Conservation (phyloP, 768 basidiomycete species). For the Mycena metata region DNA sequence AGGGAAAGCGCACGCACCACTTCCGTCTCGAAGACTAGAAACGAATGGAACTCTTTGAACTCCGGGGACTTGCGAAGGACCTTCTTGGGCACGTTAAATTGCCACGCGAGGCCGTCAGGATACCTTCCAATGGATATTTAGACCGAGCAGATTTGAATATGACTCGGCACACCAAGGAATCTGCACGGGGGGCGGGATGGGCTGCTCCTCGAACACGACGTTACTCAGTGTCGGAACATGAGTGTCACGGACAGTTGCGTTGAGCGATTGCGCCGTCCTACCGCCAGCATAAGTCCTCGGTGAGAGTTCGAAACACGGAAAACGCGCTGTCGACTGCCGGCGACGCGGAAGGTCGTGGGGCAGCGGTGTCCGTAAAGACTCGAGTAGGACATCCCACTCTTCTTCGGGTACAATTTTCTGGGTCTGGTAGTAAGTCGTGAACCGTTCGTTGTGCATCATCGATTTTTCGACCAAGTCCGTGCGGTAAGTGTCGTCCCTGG, state of each 20-base stretch:
- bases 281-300: slow-evolving; percentile 26
- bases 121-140: slow-evolving; percentile 69
- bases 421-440: slow-evolving; percentile 76
- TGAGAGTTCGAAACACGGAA: neutral
- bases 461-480: slow-evolving; percentile 67
- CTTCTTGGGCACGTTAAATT: slow-evolving; percentile 92
- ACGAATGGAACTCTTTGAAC: slow-evolving; percentile 95
- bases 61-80: slow-evolving; percentile 88
- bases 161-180: slow-evolving; percentile 79
- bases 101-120: slow-evolving; percentile 96
- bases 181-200: slow-evolving; percentile 83
- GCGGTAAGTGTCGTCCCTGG: slow-evolving; percentile 53
- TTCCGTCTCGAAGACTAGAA: slow-evolving; percentile 98
- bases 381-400: slow-evolving; percentile 85
- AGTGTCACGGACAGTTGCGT: slow-evolving; percentile 78
- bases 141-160: neutral
- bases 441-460: slow-evolving; percentile 80
- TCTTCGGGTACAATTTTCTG: slow-evolving; percentile 82
- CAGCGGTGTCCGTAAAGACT: slow-evolving; percentile 74
- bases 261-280: slow-evolving; percentile 81
- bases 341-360: slow-evolving; percentile 96
- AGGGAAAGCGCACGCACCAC: slow-evolving; percentile 68
- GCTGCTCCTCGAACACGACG: slow-evolving; percentile 81
- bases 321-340: slow-evolving; percentile 86
- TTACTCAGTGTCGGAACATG: slow-evolving; percentile 84